Percentiles rank a stretch among this genome's conserved stretches.
Evolutionary conservation across 202 grass and related monocot species (phyloP).

Genomic region (Carex arenaria): DNA sequence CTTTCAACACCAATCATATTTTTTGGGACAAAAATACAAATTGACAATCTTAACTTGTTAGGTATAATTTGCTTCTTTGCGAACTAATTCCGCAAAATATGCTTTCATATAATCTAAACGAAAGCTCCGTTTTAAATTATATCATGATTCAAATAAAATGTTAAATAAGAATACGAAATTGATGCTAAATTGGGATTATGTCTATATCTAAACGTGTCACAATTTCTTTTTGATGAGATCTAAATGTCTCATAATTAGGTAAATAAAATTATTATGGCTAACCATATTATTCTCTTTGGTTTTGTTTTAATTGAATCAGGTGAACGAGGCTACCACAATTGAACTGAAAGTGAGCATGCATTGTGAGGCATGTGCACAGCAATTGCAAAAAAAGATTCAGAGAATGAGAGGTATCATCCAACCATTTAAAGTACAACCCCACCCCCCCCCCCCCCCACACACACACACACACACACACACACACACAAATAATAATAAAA

Average conservation of each 20-base stretch:
- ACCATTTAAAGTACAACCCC: not conserved
- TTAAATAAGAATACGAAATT: not conserved
- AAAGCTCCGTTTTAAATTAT: not conserved
- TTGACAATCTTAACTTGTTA: not conserved
- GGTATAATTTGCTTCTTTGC: not conserved
- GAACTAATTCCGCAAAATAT: not conserved
- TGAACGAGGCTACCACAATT: slow-evolving; percentile 37
- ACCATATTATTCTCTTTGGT: not conserved
- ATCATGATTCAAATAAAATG: not conserved
- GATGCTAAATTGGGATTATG: not conserved
- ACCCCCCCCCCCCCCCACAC: no score
- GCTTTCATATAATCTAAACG: not conserved
- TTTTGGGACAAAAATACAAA: not conserved
- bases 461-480: no score
- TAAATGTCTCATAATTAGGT: not conserved
- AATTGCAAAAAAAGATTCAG: slow-evolving; percentile 54
- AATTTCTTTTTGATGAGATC: not conserved
- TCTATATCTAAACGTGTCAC: not conserved
- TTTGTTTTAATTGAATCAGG: slow-evolving; percentile 18
- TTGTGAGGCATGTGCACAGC: slow-evolving; percentile 74
- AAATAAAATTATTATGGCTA: not conserved
- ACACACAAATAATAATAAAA: no score
- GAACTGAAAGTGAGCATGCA: slow-evolving; percentile 85
- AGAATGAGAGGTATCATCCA: slow-evolving; percentile 49
- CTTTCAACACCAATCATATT: not conserved